Evolutionary conservation across 495 filamentous ascomycete species (phyloP).

Genomic region (Mycothermus thermophilus): DNA sequence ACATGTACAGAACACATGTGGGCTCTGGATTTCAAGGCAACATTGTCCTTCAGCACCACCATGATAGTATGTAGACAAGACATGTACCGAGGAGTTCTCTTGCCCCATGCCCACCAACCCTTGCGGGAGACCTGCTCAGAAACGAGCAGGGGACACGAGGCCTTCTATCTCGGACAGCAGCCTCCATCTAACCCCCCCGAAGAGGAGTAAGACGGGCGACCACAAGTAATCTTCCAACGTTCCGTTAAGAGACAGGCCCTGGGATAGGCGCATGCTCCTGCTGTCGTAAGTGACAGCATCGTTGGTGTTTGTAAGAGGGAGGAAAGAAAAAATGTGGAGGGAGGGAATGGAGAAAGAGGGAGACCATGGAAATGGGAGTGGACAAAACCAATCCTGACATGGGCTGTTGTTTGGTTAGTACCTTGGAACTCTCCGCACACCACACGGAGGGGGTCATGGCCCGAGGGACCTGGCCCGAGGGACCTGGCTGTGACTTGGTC

Average conservation of each 20-base stretch:
- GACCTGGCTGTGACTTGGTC: too few relatives aligned
- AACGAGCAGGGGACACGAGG: slow-evolving; percentile 38
- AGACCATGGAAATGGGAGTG: too few relatives aligned
- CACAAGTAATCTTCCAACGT: slow-evolving; percentile 45
- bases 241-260: slow-evolving; percentile 41
- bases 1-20: too few relatives aligned
- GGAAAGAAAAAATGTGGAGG: neutral
- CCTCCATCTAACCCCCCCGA: too few relatives aligned
- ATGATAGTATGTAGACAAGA: neutral
- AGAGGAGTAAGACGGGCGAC: too few relatives aligned
- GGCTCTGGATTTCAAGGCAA: neutral
- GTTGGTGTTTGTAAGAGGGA: slow-evolving; percentile 21
- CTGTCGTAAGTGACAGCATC: slow-evolving; percentile 38
- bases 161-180: slow-evolving; percentile 51
- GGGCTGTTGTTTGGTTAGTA: too few relatives aligned
- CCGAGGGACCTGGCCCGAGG: too few relatives aligned
- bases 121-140: slow-evolving; percentile 24
- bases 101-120: slow-evolving; percentile 50
- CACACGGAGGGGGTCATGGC: neutral
- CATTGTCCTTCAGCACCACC: too few relatives aligned
- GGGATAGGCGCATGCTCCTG: slow-evolving; percentile 33
- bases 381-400: too few relatives aligned
- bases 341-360: neutral
- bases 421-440: too few relatives aligned
- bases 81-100: slow-evolving; percentile 51